Evolutionary conservation across 192 early-diverging fungal species (phyloP).

Genomic region (Coemansia biformis): DNA sequence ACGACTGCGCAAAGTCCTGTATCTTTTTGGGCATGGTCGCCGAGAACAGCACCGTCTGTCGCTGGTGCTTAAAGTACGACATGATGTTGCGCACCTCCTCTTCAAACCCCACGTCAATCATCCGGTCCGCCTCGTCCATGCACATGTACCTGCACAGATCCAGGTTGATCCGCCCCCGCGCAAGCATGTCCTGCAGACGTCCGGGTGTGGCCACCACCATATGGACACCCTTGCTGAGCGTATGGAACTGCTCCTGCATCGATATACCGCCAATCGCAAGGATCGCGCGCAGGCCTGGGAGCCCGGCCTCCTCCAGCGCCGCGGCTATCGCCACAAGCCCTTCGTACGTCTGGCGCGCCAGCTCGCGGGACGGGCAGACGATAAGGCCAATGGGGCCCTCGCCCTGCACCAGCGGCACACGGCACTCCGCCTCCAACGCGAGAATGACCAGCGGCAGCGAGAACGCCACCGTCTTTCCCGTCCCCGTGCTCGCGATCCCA

Average conservation of each 20-base stretch:
- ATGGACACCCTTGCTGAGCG: slow-evolving; percentile 74
- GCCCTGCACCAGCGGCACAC: slow-evolving; percentile 70
- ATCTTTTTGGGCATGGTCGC: slow-evolving; percentile 99
- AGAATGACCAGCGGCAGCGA: slow-evolving; percentile 88
- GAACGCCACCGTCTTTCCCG: slow-evolving; percentile 93
- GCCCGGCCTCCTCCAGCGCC: slow-evolving; percentile 57
- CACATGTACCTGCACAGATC: slow-evolving; percentile 85
- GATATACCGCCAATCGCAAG: slow-evolving; percentile 93
- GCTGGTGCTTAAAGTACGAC: slow-evolving; percentile 90
- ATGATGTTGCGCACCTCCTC: slow-evolving; percentile 94
- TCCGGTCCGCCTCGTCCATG: slow-evolving; percentile 97
- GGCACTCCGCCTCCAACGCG: slow-evolving; percentile 89
- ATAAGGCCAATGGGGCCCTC: slow-evolving; percentile 95
- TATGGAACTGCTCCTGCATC: slow-evolving; percentile 79
- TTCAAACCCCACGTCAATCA: slow-evolving; percentile 98
- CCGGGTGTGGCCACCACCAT: slow-evolving; percentile 96
- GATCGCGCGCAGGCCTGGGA: slow-evolving; percentile 68
- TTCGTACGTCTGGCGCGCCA: slow-evolving; percentile 91
- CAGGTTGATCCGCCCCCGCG: slow-evolving; percentile 80
- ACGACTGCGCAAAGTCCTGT: slow-evolving; percentile 88
- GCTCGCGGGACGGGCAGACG: slow-evolving; percentile 92
- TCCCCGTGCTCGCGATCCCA: slow-evolving; percentile 96
- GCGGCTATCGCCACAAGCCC: slow-evolving; percentile 64
- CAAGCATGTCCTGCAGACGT: slow-evolving; percentile 86
- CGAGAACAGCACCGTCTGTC: slow-evolving; percentile 94